These are phyloP conservation scores for Gillenia trifoliata DNA, from an alignment of 306 rosid genomes.

Conservation along the genomic window DNA sequence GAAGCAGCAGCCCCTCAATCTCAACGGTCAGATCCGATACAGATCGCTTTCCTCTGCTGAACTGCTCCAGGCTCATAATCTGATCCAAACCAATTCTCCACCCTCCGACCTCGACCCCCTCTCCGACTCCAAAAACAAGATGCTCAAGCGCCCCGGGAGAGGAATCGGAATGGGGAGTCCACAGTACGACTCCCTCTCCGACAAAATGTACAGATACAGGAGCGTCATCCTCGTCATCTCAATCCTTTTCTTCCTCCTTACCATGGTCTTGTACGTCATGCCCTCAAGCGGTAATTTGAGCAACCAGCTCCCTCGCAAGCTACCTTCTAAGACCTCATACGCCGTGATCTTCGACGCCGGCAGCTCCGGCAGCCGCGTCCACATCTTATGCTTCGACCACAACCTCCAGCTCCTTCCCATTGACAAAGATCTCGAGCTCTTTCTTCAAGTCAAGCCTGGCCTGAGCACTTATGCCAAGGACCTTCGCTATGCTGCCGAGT, in stretches of 20 bases:
- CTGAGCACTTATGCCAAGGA: slow-evolving; percentile 66
- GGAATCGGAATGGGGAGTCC: neutral
- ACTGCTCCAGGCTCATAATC: slow-evolving; percentile 43
- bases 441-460: slow-evolving; percentile 68
- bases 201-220: slow-evolving; percentile 68
- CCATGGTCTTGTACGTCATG: slow-evolving; percentile 58
- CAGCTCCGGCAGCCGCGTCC: slow-evolving; percentile 99
- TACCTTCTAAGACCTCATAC: slow-evolving; percentile 41
- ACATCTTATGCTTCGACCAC: slow-evolving; percentile 72
- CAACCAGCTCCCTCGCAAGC: slow-evolving; percentile 48
- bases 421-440: slow-evolving; percentile 88
- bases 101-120: slow-evolving; percentile 50
- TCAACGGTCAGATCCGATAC: slow-evolving; percentile 97
- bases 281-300: slow-evolving; percentile 38
- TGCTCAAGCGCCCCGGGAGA: slow-evolving; percentile 66
- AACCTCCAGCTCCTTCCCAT: slow-evolving; percentile 78
- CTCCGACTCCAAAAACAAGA: slow-evolving; percentile 41
- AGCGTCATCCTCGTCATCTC: slow-evolving; percentile 64
- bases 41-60: slow-evolving; percentile 92
- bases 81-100: slow-evolving; percentile 45
- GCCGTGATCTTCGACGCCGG: slow-evolving; percentile 97
- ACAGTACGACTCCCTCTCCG: slow-evolving; percentile 57
- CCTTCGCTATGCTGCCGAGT: slow-evolving; percentile 69
- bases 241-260: slow-evolving; percentile 62
- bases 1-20: slow-evolving; percentile 38